Percentiles rank a stretch among this genome's conserved stretches.
Conservation (phyloP, 139 green algal species). For the Trebouxia sp. region DNA sequence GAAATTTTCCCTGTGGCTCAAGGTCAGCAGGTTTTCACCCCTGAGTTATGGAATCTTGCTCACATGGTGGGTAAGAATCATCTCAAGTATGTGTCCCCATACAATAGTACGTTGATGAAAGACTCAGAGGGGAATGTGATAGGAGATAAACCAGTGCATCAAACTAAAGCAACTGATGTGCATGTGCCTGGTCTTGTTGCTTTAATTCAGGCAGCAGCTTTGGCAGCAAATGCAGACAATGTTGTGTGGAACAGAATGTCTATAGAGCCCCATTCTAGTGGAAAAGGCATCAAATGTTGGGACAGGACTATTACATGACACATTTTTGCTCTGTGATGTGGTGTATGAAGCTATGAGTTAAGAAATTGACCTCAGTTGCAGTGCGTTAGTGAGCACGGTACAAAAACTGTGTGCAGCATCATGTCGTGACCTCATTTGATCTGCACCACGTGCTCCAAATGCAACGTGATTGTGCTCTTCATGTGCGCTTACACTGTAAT, state of each 20-base stretch:
- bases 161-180: not conserved
- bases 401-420: too few relatives aligned
- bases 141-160: not conserved
- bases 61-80: conserved; percentile 8
- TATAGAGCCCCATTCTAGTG: not conserved
- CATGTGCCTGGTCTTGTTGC: not conserved
- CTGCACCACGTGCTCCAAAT: too few relatives aligned
- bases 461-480: too few relatives aligned
- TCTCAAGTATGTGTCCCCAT: not conserved
- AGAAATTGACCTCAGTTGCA: too few relatives aligned
- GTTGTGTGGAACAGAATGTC: conserved; percentile 3
- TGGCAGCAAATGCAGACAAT: not conserved
- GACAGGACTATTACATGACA: not conserved
- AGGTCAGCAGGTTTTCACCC: not conserved
- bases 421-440: too few relatives aligned
- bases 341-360: too few relatives aligned
- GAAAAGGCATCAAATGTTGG: conserved; percentile 11
- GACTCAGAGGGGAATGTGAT: not conserved
- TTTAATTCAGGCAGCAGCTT: not conserved
- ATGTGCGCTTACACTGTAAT: too few relatives aligned
- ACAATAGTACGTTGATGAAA: not conserved
- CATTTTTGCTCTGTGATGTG: too few relatives aligned
- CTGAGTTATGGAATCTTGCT: conserved; percentile 6
- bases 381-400: too few relatives aligned
- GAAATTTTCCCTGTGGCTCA: conserved; percentile 9